Conservation (phyloP, 2,329 filamentous ascomycete genomes). For the Domatiomyces globalis region DNA sequence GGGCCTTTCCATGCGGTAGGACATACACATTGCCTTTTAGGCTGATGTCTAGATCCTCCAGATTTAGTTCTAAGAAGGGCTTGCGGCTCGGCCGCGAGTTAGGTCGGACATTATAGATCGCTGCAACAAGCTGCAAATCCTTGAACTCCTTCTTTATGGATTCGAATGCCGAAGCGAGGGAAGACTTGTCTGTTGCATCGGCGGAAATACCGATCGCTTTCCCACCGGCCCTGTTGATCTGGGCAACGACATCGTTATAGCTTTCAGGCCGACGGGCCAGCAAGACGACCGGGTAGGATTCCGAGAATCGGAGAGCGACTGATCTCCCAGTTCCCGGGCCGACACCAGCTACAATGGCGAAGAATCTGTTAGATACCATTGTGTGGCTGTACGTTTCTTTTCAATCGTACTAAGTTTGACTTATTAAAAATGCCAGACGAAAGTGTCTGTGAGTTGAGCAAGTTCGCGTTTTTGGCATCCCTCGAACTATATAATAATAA, state of each 20-base stretch:
- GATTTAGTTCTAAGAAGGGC: slow-evolving; percentile 19
- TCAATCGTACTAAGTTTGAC: no score
- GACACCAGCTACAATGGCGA: slow-evolving; percentile 32
- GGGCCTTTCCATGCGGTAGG: not conserved
- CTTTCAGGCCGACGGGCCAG: slow-evolving; percentile 55
- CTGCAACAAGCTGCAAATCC: slow-evolving; percentile 23
- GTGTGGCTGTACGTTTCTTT: not conserved
- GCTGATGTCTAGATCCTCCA: slow-evolving; percentile 15
- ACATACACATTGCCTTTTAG: slow-evolving; percentile 9
- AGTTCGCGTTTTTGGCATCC: not conserved
- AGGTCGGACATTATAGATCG: slow-evolving; percentile 38
- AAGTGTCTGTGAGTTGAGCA: no score
- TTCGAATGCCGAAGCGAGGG: slow-evolving; percentile 31
- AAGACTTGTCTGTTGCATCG: slow-evolving; percentile 43
- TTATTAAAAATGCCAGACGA: no score
- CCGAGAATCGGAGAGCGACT: slow-evolving; percentile 43
- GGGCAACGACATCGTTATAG: slow-evolving; percentile 51
- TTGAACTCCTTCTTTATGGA: slow-evolving; percentile 33
- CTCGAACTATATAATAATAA: not conserved
- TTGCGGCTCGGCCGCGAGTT: slow-evolving; percentile 7
- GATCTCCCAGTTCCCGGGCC: slow-evolving; percentile 27
- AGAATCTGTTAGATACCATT: slow-evolving; percentile 7
- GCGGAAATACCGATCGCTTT: slow-evolving; percentile 56
- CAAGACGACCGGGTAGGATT: slow-evolving; percentile 57
- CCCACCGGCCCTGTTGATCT: slow-evolving; percentile 55